Conservation (phyloP, 2,329 filamentous ascomycete genomes). For the Aspergillus fijiensis region DNA sequence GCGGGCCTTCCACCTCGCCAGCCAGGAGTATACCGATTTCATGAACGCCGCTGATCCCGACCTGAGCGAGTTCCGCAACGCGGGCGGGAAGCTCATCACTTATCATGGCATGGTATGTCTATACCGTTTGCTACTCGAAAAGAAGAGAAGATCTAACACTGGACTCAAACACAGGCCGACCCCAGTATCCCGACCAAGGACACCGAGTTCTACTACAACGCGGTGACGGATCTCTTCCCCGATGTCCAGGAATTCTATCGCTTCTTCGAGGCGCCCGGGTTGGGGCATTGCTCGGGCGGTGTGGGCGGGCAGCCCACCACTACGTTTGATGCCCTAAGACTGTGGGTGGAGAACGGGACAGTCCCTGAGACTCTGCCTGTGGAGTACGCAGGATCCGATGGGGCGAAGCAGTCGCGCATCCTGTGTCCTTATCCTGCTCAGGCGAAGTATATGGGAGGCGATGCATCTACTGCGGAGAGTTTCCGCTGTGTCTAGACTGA, state of each 20-base stretch:
- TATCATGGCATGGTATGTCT: conserved; percentile 37
- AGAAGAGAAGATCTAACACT: no score
- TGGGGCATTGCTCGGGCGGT: conserved; percentile 33
- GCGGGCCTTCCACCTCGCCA: conserved; percentile 20
- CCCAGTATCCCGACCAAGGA: conserved; percentile 24
- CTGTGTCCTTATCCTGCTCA: no score
- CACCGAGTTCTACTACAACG: conserved; percentile 37
- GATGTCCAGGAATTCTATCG: conserved; percentile 34
- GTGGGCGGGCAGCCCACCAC: conserved; percentile 9
- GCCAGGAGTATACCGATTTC: conserved; percentile 31
- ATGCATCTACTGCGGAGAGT: no score
- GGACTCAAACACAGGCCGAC: conserved; percentile 23
- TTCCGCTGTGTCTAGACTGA: no score
- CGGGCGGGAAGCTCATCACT: conserved; percentile 43
- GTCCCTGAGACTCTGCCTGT: no score
- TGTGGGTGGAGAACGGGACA: no score
- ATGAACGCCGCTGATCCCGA: conserved; percentile 39
- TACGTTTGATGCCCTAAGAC: no score
- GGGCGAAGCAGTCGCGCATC: no score
- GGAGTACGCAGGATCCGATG: no score
- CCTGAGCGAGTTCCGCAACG: conserved; percentile 33
- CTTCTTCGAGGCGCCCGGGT: conserved; percentile 39
- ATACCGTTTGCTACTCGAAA: no score
- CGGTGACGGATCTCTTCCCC: conserved; percentile 24
- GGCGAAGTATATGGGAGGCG: no score